These are phyloP conservation scores for Mucor lusitanicus DNA, from an alignment of 371 early-diverging fungal genomes.

Conservation along the genomic window DNA sequence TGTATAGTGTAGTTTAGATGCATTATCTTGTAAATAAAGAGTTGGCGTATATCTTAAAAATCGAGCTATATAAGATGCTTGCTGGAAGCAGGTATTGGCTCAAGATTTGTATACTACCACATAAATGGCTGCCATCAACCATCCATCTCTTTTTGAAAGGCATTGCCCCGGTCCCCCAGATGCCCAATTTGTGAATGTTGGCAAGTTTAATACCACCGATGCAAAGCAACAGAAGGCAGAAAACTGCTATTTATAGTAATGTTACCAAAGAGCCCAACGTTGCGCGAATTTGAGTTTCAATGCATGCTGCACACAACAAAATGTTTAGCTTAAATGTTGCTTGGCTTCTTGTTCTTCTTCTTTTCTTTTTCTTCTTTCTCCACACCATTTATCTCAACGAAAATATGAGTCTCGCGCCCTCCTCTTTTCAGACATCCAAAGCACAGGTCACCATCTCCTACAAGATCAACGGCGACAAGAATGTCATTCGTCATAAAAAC, in stretches of 20 bases:
- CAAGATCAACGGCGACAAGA: slow-evolving; percentile 11
- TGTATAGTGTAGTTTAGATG: background rate
- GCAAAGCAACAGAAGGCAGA: background rate
- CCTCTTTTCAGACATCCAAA: slow-evolving; percentile 18
- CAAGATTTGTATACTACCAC: no score
- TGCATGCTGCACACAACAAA: background rate
- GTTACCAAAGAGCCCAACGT: background rate
- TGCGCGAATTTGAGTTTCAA: background rate
- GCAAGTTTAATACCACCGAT: no score
- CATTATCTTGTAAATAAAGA: background rate
- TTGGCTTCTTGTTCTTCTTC: background rate
- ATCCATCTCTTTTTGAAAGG: no score
- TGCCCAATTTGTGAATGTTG: no score
- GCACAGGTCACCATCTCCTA: slow-evolving; percentile 28
- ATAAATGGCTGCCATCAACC: no score
- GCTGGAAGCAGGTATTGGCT: no score
- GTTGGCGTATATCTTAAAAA: no score
- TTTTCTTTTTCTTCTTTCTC: slow-evolving; percentile 3
- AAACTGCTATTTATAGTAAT: background rate
- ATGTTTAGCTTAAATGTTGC: background rate
- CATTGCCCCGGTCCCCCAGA: no score
- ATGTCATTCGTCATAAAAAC: slow-evolving; percentile 16
- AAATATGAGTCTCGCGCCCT: slow-evolving; percentile 24
- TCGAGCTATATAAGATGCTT: no score
- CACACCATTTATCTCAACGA: background rate